phyloP scores from a whole-genome alignment of 2,329 filamentous ascomycete species.

The Ascochyta lentis region DNA sequence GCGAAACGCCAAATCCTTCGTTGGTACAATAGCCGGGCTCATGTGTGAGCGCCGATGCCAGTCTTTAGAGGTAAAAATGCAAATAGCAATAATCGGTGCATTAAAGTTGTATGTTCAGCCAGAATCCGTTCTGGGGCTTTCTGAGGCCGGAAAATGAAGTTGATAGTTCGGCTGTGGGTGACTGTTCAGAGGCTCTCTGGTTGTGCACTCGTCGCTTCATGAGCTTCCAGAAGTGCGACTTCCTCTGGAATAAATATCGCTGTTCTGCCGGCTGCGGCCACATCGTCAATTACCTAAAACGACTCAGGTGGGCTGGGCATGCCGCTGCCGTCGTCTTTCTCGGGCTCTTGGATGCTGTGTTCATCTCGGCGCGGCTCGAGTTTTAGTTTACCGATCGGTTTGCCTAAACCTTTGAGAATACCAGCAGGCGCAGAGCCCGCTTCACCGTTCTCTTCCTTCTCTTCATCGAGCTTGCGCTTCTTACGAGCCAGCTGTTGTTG shows the following conservation, averaged over 20 bases:
- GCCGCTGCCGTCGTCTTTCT: slow-evolving; percentile 72
- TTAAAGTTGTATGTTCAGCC: slow-evolving; percentile 12
- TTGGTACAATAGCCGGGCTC: slow-evolving; percentile 11
- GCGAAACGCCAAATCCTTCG: slow-evolving; percentile 27
- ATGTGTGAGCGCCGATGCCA: slow-evolving; percentile 1
- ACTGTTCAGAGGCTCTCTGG: neutral
- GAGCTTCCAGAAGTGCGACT: neutral
- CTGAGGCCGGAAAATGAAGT: slow-evolving; percentile 2
- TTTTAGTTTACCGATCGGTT: slow-evolving; percentile 63
- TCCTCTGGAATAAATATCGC: neutral
- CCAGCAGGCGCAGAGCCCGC: slow-evolving; percentile 27
- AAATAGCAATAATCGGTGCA: slow-evolving; percentile 11
- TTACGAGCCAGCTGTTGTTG: slow-evolving; percentile 86
- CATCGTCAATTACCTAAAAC: slow-evolving; percentile 50
- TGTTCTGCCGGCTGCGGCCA: neutral
- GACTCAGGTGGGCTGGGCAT: slow-evolving; percentile 85
- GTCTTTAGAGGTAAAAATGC: slow-evolving; percentile 12
- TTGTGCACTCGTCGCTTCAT: neutral
- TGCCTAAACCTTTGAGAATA: slow-evolving; percentile 51
- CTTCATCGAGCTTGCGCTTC: slow-evolving; percentile 73
- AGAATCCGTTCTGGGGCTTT: slow-evolving; percentile 1
- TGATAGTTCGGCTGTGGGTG: slow-evolving; percentile 7
- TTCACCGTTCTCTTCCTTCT: slow-evolving; percentile 46
- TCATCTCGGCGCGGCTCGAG: slow-evolving; percentile 65
- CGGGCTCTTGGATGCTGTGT: slow-evolving; percentile 65